Conservation (phyloP, 495 filamentous ascomycete genomes). For the Xylaria palmicola region DNA sequence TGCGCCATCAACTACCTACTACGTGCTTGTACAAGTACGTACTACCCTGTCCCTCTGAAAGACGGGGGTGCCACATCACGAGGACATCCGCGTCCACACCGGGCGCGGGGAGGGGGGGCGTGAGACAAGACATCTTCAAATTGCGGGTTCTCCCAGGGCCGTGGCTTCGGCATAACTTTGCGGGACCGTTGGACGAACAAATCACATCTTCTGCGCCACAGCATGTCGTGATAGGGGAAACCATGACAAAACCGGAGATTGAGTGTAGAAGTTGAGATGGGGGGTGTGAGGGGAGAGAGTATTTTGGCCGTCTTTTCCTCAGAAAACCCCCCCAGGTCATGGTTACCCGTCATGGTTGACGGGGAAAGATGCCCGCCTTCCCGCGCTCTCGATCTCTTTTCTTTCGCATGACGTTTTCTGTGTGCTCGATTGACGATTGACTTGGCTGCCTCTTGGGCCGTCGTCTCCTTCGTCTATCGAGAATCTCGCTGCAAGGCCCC, state of each 20-base stretch:
- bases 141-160: conserved; percentile 25
- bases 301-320: too few relatives aligned
- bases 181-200: conserved; percentile 27
- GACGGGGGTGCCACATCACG: not conserved
- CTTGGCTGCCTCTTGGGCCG: too few relatives aligned
- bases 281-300: too few relatives aligned
- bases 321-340: too few relatives aligned
- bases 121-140: not conserved
- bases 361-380: not conserved
- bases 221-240: conserved; percentile 6
- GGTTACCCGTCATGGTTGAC: not conserved
- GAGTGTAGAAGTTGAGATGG: not conserved
- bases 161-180: conserved; percentile 30
- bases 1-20: not conserved
- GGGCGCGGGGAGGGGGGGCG: not conserved
- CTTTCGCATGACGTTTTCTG: too few relatives aligned
- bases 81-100: not conserved
- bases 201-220: not conserved
- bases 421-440: too few relatives aligned
- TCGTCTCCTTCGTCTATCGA: conserved; percentile 10
- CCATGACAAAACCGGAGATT: conserved; percentile 10
- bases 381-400: not conserved
- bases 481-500: conserved; percentile 12
- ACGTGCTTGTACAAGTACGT: not conserved
- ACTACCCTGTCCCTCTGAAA: not conserved